A percentile compares a stretch with the other conserved stretches of the same genome.
Evolutionary conservation across 345 rosid genomes (phyloP).

Genomic region (Excoecaria agallocha): DNA sequence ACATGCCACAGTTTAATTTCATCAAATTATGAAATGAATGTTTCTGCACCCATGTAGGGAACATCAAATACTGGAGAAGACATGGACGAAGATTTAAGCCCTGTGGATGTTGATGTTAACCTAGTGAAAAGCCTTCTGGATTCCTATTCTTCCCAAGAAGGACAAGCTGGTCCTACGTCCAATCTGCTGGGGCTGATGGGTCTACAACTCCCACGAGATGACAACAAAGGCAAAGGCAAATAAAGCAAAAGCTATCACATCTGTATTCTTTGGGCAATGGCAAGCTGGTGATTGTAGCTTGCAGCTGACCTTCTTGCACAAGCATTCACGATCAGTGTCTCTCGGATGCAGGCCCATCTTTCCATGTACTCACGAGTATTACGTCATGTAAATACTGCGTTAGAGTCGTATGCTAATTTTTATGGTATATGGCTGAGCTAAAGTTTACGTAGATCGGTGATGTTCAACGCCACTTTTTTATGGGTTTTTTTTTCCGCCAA

Average conservation of each 20-base stretch:
- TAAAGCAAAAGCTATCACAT: not conserved
- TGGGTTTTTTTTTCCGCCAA: too few species aligned
- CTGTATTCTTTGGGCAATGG: not conserved
- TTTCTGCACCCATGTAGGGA: conserved; percentile 38
- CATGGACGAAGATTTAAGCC: conserved; percentile 63
- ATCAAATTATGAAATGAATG: conserved; percentile 1
- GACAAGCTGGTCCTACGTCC: conserved; percentile 93
- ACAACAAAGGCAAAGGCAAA: conserved; percentile 38
- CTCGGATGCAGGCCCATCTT: not conserved
- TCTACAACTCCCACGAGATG: conserved; percentile 61
- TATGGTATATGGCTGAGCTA: too few species aligned
- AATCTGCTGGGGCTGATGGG: conserved; percentile 92
- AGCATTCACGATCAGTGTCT: not conserved
- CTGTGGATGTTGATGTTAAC: conserved; percentile 82
- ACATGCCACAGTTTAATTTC: not conserved
- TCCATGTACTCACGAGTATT: not conserved
- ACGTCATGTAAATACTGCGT: not conserved
- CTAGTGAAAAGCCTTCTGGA: conserved; percentile 80
- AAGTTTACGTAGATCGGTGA: too few species aligned
- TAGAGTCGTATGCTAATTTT: too few species aligned
- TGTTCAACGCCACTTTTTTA: too few species aligned
- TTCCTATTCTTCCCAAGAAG: conserved; percentile 78
- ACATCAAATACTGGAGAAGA: conserved; percentile 45
- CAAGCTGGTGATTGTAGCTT: not conserved
- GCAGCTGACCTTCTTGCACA: not conserved